Percentiles rank a stretch among this genome's conserved stretches.
These are phyloP conservation scores for Leptographium flavum DNA, from an alignment of 2,329 filamentous ascomycete genomes.

Conservation along the genomic window DNA sequence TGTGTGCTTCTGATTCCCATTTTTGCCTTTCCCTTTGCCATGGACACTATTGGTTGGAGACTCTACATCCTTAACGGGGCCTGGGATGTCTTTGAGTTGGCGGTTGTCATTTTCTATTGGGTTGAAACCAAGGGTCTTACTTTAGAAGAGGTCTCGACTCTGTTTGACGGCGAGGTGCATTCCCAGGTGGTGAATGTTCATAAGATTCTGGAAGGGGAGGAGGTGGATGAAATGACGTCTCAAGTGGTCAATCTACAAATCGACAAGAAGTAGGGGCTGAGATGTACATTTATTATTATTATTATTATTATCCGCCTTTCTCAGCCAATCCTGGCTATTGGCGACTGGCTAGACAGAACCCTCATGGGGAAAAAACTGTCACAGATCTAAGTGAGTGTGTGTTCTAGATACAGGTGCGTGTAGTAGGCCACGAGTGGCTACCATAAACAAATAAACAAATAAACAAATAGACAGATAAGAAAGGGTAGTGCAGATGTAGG, in stretches of 20 bases:
- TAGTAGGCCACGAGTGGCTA: no score
- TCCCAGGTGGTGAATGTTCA: background rate
- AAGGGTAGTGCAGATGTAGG: no score
- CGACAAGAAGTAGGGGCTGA: background rate
- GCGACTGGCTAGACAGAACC: no score
- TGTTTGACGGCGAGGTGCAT: conserved; percentile 16
- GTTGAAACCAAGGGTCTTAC: conserved; percentile 7
- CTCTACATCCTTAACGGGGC: background rate
- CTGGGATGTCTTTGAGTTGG: conserved; percentile 12
- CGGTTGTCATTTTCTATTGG: conserved; percentile 20
- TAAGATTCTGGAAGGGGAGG: background rate
- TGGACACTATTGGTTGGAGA: background rate
- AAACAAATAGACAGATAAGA: no score
- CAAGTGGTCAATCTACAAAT: background rate
- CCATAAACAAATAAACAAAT: no score
- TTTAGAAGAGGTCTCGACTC: conserved; percentile 6
- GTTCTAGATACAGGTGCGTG: no score
- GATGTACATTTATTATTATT: no score
- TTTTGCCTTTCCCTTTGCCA: background rate
- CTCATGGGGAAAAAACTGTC: no score
- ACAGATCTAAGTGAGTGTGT: no score
- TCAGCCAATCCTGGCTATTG: no score
- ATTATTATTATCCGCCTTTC: no score
- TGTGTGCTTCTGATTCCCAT: background rate
- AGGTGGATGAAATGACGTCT: background rate